Evolutionary conservation across 371 early-diverging fungal genomes (phyloP), one percentile per base, ranked within the genome.

Genomic region (Zopfochytrium polystomum): DNA sequence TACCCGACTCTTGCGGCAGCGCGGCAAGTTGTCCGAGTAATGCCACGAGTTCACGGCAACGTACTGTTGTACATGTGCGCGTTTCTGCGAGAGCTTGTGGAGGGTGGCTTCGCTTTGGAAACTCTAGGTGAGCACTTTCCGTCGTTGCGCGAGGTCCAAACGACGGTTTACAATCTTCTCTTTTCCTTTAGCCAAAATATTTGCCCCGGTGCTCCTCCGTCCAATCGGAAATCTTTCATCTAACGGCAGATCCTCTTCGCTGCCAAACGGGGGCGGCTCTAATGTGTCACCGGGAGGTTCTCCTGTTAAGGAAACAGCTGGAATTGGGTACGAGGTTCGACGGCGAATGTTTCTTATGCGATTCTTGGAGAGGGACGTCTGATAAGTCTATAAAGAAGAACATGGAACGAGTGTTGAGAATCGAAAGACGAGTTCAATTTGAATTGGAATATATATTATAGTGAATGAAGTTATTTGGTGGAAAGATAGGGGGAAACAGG

Each of bases 11-110:
- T 51, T 6, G 78, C 77, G 30, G 77, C 76, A 5, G 76, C 82
- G 52, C 58, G 68, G 33, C 70, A 75, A 66, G 79, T 81, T 68
- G 31, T 75, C 29, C 82, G 83, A 62, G 60, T 75, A 30, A 65
- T 91, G 71, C 87, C 89, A 2, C 68, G 76, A 0, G 81, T 81
- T 20, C 84, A 87, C 68, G 80, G 81, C 27, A 86, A 87, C 49
- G 86, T 87, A 4, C 81, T 93, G 31, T 75, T 87, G 27, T 91
- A 90, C 62, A 66, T 90, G 49, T 80, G 82, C n/a, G 80, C 84
- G 48, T 90, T 92, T 63, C 64, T 91, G 48, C 71, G 81, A 27
- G 89, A 89, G 63, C 79, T 86, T 4, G 76, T 87, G 43, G 56
- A 56, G 70, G 50, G 65, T 59, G 65, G 75, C 74, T 38, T 23